Base-by-base conservation (phyloP, 768 basidiomycete species). In the Mrakia gelida region DNA sequence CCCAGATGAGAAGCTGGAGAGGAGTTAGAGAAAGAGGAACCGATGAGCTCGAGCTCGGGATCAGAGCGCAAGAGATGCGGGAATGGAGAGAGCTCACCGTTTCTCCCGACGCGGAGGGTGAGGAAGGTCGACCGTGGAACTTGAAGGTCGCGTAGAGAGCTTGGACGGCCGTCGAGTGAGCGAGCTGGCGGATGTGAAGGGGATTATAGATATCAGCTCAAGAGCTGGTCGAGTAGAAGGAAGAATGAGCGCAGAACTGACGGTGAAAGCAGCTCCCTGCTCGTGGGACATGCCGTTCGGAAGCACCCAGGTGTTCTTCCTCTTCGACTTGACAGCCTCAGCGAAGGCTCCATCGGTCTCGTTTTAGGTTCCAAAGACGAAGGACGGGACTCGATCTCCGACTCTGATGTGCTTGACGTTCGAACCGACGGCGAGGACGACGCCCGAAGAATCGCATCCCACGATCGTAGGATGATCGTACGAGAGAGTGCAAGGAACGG, bases 301-400 rank as follows among this genome's bases (percentile, higher is more conserved):
- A 0, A 81, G 75, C 34, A 71, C 75, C 80, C 79, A 81, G 3
- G 80, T 73, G 21, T 77, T 71, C 4, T 15, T 23, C 5, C 70
- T 68, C 18, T 72, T 18, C 4, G 75, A 70, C 76, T 73, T 78
- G 73, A 80, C 76, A 41, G 75, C 68, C 68, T 81, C 75, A n/a
- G 75, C 79, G 43, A 77, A 80, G 3, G 72, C 41, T 4, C 79
- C 79, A 5, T 65, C 45, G 16, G 34, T 49, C 21, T 56, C 59
- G 32, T 32, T n/a, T 9, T 30, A 16, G 5, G 71, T 76, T 0
- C 79, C 79, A 28, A 77, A 76, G 6, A 77, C 79, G 71, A 81
- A 80, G 0, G 59, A 78, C 0, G 78, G 74, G 38, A 80, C 80
- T 11, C 79, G 68, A 74, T 81, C 80, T n/a, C 80, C 80, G 11